Conservation (phyloP, 257 asterid genomes). For the Forsythia suspensa region DNA sequence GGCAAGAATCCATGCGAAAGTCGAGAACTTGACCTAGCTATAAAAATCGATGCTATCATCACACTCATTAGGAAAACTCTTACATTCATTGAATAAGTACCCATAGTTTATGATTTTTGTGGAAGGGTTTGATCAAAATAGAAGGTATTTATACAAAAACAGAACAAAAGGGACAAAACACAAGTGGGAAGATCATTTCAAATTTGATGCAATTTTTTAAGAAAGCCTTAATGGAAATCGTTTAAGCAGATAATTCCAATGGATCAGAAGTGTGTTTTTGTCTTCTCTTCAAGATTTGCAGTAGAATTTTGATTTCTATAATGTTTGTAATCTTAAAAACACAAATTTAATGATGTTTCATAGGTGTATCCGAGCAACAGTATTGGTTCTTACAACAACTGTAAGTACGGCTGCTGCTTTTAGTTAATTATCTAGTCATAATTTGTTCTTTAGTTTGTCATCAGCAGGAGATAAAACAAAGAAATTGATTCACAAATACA, state of each 20-base stretch:
- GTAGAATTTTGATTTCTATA: background rate
- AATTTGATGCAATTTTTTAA: background rate
- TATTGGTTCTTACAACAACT: background rate
- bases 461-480: background rate
- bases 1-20: background rate
- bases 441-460: constrained; percentile 6
- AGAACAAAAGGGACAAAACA: background rate
- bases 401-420: background rate
- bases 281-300: constrained; percentile 11
- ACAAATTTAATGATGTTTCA: background rate
- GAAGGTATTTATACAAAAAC: constrained; percentile 1
- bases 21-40: background rate
- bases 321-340: background rate
- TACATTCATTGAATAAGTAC: background rate
- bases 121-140: too few relatives aligned
- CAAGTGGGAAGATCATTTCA: constrained; percentile 6
- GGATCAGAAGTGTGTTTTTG: constrained; percentile 20
- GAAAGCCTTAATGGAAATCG: constrained; percentile 13
- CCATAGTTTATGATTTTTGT: background rate
- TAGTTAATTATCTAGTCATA: constrained; percentile 31
- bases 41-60: constrained; percentile 4
- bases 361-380: background rate
- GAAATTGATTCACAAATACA: constrained; percentile 4
- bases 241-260: constrained; percentile 22
- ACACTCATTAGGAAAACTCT: constrained; percentile 14